These are phyloP conservation scores for Babesia gibsoni DNA, from an alignment of 169 alveolate genomes.

Conservation along the genomic window DNA sequence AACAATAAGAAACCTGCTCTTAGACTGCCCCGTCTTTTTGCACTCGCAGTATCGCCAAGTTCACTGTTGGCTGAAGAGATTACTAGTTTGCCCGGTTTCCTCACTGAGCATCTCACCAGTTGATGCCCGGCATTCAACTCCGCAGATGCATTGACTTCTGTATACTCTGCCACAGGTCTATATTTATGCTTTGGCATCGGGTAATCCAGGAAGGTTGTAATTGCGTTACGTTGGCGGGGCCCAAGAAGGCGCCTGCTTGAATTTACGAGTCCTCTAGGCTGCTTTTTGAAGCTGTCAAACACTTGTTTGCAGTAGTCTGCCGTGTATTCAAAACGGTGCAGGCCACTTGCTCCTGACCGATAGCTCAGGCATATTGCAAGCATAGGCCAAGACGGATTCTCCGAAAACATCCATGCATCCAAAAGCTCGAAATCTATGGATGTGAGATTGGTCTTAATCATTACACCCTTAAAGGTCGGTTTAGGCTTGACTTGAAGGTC, in stretches of 20 bases:
- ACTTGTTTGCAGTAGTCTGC: conserved; percentile 41
- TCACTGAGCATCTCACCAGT: neutral
- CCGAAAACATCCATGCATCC: conserved; percentile 56
- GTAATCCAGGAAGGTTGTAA: conserved; percentile 48
- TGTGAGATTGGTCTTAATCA: conserved; percentile 7
- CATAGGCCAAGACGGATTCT: conserved; percentile 54
- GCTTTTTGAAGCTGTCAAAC: conserved; percentile 9
- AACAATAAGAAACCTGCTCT: neutral
- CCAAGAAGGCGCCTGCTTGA: conserved; percentile 54
- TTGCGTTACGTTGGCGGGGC: conserved; percentile 59
- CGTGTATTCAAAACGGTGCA: conserved; percentile 36
- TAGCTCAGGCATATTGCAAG: conserved; percentile 46
- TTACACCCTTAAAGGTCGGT: neutral
- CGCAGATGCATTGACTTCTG: neutral
- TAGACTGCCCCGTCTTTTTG: neutral
- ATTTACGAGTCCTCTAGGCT: conserved; percentile 60
- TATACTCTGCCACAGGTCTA: conserved; percentile 19
- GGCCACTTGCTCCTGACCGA: conserved; percentile 59
- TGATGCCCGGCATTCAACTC: neutral
- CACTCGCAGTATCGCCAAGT: neutral
- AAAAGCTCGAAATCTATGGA: conserved; percentile 52
- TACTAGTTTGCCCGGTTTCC: neutral
- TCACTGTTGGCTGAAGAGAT: neutral
- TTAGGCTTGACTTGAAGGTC: conserved; percentile 28
- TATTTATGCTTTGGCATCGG: conserved; percentile 32